These are phyloP conservation scores for Cladosporium sp. DNA, from an alignment of 2,329 filamentous ascomycete species.

Conservation along the genomic window DNA sequence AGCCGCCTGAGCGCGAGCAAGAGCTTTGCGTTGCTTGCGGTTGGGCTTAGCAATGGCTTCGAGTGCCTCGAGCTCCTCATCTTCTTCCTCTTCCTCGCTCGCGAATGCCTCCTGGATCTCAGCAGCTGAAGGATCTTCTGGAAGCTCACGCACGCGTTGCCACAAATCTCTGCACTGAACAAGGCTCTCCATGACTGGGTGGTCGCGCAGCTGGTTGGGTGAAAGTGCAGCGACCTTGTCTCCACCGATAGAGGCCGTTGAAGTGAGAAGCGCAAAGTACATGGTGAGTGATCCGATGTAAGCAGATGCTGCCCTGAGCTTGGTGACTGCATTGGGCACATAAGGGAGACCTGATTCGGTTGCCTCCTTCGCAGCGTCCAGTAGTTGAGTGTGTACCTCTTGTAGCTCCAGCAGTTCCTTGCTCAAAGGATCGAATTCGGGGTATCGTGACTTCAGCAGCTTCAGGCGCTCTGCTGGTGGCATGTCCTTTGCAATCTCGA, in stretches of 20 bases:
- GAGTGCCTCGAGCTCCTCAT: neutral
- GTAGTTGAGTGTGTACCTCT: slow-evolving; percentile 20
- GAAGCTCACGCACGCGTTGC: slow-evolving; percentile 66
- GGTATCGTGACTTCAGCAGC: slow-evolving; percentile 76
- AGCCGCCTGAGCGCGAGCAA: slow-evolving; percentile 47
- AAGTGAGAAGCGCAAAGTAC: slow-evolving; percentile 93
- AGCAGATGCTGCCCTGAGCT: slow-evolving; percentile 75
- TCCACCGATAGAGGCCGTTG: slow-evolving; percentile 58
- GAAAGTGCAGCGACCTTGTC: slow-evolving; percentile 57
- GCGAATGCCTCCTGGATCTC: slow-evolving; percentile 5
- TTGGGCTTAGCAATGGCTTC: neutral
- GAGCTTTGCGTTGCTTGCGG: slow-evolving; percentile 32
- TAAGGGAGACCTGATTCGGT: neutral
- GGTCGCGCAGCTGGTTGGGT: slow-evolving; percentile 77
- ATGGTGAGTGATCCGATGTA: slow-evolving; percentile 84
- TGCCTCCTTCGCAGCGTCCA: slow-evolving; percentile 12
- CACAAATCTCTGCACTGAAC: slow-evolving; percentile 77
- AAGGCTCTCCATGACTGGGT: slow-evolving; percentile 83
- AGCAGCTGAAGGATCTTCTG: slow-evolving; percentile 15
- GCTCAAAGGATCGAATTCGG: slow-evolving; percentile 83
- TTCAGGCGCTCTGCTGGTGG: slow-evolving; percentile 67
- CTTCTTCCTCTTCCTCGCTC: slow-evolving; percentile 2
- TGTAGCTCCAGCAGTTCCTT: slow-evolving; percentile 75
- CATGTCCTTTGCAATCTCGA: slow-evolving; percentile 79
- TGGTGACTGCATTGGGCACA: slow-evolving; percentile 43